Conservation (phyloP, 352 stramenopile genomes). For the Globisporangium abappressorium region DNA sequence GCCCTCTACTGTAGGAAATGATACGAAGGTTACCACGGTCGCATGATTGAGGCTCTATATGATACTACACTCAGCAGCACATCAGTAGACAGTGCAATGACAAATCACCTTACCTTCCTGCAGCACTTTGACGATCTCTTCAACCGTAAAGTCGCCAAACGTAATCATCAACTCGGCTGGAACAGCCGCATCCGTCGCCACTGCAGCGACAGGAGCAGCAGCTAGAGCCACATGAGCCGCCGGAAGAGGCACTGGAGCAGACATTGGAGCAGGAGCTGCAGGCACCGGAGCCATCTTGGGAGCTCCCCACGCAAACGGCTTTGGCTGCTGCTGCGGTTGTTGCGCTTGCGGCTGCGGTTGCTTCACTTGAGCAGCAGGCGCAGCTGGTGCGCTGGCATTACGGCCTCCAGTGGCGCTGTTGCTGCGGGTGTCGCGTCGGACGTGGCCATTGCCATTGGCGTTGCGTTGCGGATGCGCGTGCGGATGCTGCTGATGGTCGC, state of each 20-base stretch:
- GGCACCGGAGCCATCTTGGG: not conserved
- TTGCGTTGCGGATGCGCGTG: not conserved
- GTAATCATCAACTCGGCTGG: slow-evolving; percentile 40
- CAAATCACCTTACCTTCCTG: slow-evolving; percentile 34
- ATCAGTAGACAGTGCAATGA: slow-evolving; percentile 15
- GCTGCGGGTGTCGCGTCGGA: slow-evolving; percentile 1
- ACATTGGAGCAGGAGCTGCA: not conserved
- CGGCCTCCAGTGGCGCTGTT: not conserved
- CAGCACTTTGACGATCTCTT: slow-evolving; percentile 53
- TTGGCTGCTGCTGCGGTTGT: slow-evolving; percentile 6
- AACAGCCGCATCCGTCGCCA: not conserved
- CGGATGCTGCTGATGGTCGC: slow-evolving; percentile 4
- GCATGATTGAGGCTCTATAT: not conserved
- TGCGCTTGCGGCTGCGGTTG: not conserved
- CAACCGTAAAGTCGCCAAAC: slow-evolving; percentile 78
- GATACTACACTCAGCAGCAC: not conserved
- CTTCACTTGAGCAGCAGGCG: not conserved
- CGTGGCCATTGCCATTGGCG: slow-evolving; percentile 1
- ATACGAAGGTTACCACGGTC: not conserved
- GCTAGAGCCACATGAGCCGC: not conserved
- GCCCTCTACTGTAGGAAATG: not conserved
- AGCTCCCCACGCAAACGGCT: slow-evolving; percentile 15
- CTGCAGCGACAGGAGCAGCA: not conserved
- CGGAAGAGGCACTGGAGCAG: not conserved
- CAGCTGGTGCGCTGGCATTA: not conserved